Conservation (phyloP, 345 rosid species). For the Pugionium cornutum region DNA sequence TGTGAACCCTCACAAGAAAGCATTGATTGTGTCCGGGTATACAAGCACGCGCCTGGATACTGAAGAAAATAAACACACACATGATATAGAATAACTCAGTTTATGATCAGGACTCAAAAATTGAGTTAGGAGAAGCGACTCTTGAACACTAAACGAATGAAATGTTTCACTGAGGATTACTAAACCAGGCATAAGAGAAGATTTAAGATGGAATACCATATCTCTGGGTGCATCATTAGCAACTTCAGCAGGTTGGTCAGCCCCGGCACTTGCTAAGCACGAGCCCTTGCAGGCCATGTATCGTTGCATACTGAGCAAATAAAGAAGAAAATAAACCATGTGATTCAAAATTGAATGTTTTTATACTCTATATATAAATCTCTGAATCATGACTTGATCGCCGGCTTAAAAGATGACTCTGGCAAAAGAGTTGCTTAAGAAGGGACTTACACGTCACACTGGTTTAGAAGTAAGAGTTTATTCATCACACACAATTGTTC, state of each 20-base stretch:
- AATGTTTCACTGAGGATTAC: constrained; percentile 2
- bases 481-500: constrained; percentile 86
- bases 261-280: constrained; percentile 77
- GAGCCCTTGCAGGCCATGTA: constrained; percentile 87
- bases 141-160: background rate
- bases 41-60: constrained; percentile 94
- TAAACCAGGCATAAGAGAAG: background rate
- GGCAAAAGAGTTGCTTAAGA: constrained; percentile 12
- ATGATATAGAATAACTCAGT: background rate
- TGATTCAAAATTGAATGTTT: background rate
- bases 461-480: constrained; percentile 79
- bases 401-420: background rate
- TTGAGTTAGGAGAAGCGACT: constrained; percentile 4
- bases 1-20: constrained; percentile 89
- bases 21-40: constrained; percentile 64
- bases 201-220: constrained; percentile 53
- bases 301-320: constrained; percentile 60
- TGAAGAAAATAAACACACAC: constrained; percentile 36
- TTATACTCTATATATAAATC: background rate
- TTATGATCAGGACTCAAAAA: constrained; percentile 27
- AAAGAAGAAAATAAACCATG: constrained; percentile 23
- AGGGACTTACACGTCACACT: constrained; percentile 73
- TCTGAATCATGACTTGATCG: constrained; percentile 9
- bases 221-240: constrained; percentile 82
- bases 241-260: constrained; percentile 96